These are phyloP conservation scores for Penicillium sp. DNA, from an alignment of 2,329 filamentous ascomycete species.

Conservation along the genomic window DNA sequence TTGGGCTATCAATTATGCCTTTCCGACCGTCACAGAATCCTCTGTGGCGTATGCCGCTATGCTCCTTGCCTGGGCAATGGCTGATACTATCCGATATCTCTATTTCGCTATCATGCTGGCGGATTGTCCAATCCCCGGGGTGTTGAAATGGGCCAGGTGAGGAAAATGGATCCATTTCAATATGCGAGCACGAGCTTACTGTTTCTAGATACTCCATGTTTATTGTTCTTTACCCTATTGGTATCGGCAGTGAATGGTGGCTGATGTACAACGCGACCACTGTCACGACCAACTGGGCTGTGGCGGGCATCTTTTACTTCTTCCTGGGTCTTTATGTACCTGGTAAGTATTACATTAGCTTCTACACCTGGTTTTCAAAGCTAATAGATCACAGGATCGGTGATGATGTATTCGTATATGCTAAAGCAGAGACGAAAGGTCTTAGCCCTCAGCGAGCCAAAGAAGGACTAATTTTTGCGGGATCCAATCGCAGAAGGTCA, in stretches of 20 bases:
- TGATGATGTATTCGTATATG: slow-evolving; percentile 37
- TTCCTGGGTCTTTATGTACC: slow-evolving; percentile 31
- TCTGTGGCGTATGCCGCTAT: slow-evolving; percentile 26
- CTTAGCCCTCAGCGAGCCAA: slow-evolving; percentile 3
- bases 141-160: slow-evolving; percentile 29
- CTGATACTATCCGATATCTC: slow-evolving; percentile 28
- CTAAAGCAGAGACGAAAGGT: slow-evolving; percentile 30
- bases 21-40: slow-evolving; percentile 16
- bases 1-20: slow-evolving; percentile 33
- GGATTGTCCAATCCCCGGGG: slow-evolving; percentile 11
- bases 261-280: slow-evolving; percentile 28
- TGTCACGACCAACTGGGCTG: slow-evolving; percentile 7
- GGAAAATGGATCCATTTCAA: not conserved
- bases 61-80: slow-evolving; percentile 31
- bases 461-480: not conserved
- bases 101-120: slow-evolving; percentile 28
- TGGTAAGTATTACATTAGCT: slow-evolving; percentile 18
- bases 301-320: slow-evolving; percentile 25
- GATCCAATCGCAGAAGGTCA: not conserved
- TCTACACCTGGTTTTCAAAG: not conserved
- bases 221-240: slow-evolving; percentile 28
- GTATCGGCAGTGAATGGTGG: slow-evolving; percentile 33
- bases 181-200: not conserved
- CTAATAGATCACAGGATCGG: slow-evolving; percentile 18
- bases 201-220: slow-evolving; percentile 32